Evolutionary conservation across 768 basidiomycete species (phyloP).

Genomic region (Coprinopsis marcescibilis): DNA sequence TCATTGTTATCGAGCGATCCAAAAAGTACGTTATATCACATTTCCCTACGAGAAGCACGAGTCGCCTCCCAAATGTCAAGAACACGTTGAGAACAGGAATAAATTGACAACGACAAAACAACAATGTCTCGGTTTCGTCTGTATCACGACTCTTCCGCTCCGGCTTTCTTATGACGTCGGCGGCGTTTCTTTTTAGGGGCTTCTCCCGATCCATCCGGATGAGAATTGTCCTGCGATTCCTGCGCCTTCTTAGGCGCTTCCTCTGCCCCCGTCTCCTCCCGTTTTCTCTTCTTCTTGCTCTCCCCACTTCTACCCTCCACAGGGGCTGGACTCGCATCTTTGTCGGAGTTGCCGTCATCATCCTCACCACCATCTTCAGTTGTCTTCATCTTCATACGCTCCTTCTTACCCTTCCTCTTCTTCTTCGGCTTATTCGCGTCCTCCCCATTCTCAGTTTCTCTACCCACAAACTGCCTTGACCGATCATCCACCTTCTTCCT

Average conservation of each 20-base stretch:
- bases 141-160: conserved; percentile 14
- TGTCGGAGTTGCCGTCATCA: conserved; percentile 19
- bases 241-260: conserved; percentile 9
- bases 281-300: conserved; percentile 19
- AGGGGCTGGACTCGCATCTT: conserved; percentile 20
- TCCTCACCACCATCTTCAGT: conserved; percentile 16
- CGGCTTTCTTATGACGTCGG: conserved; percentile 19
- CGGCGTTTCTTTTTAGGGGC: conserved; percentile 15
- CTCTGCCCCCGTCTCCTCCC: conserved; percentile 20
- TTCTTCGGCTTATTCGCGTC: conserved; percentile 23
- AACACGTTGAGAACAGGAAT: not conserved
- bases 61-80: no score
- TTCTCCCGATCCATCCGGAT: conserved; percentile 2
- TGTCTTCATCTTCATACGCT: conserved; percentile 12
- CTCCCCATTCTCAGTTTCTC: conserved; percentile 14
- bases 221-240: not conserved
- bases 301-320: conserved; percentile 9
- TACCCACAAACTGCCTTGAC: conserved; percentile 17
- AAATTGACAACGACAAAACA: not conserved
- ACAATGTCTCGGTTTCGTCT: not conserved
- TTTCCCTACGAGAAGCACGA: no score
- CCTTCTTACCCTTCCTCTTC: conserved; percentile 39
- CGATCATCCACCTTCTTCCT: conserved; percentile 55
- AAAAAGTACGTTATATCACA: no score
- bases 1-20: no score